Conservation (phyloP, 2,329 filamentous ascomycete species). For the Fusarium buxicola region DNA sequence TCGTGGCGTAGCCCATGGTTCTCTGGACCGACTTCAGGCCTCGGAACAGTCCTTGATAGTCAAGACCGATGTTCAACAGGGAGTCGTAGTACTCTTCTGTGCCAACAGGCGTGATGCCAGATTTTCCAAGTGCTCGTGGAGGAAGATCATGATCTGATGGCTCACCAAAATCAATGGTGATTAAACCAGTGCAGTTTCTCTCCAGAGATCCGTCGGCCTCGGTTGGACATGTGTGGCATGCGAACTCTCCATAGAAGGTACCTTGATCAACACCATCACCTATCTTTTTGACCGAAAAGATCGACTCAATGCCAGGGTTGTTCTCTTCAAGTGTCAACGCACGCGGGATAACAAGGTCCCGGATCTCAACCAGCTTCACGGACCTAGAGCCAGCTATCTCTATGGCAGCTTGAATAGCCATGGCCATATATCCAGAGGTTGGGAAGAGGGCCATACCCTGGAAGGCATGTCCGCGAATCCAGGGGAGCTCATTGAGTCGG, state of each 20-base stretch:
- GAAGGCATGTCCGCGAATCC: background rate
- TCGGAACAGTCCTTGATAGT: slow-evolving; percentile 1
- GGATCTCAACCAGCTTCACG: background rate
- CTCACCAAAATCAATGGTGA: slow-evolving; percentile 5
- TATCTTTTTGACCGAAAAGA: slow-evolving; percentile 2
- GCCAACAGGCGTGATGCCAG: background rate
- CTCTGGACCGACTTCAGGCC: background rate
- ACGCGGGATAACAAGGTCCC: background rate
- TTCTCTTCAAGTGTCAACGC: slow-evolving; percentile 1
- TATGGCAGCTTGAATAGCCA: slow-evolving; percentile 3
- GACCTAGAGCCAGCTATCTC: background rate
- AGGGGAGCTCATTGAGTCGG: background rate
- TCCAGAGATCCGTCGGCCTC: background rate
- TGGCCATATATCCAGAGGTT: background rate
- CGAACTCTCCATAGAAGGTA: background rate
- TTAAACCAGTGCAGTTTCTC: slow-evolving; percentile 1
- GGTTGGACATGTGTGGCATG: background rate
- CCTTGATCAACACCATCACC: background rate
- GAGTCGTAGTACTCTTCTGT: slow-evolving; percentile 3
- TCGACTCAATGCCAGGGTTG: slow-evolving; percentile 7
- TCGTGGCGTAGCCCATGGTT: slow-evolving; percentile 9
- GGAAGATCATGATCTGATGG: slow-evolving; percentile 1
- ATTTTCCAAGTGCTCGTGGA: background rate
- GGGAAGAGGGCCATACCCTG: background rate
- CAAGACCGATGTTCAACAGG: background rate